Base-by-base conservation (phyloP, 768 basidiomycete genomes). In the Mycena galopus region DNA sequence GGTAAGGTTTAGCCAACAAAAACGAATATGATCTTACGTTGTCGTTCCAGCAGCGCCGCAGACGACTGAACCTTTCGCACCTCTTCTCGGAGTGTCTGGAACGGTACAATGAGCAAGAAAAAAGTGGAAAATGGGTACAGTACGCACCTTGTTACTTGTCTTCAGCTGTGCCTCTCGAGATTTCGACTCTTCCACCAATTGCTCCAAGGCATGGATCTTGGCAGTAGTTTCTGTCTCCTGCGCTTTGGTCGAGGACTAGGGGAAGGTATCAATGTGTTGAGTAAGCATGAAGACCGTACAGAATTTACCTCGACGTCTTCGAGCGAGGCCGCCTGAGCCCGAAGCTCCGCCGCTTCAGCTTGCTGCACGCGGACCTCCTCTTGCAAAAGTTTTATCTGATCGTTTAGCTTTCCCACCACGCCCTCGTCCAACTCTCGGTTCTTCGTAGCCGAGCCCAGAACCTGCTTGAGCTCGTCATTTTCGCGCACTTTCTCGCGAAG, bases 51-150 rank as follows among this genome's bases (percentile, higher is more conserved):
- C 32, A 98, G 81, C 1, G 96, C 93, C 50, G 94, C 94, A 23
- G 96, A 97, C 1, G 93, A 94, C 81, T 99, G 98, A 2, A 99
- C 92, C 80, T 99, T 99, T 50, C 96, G 92, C 56, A 99, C 82
- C 79, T 99, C 97, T 63, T 99, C 98, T 11, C 97, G 92, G 21
- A 99, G 85, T 0, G 91, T 95, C 95, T 97, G 44, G 11, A 9
- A 3, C 23, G 9, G 12, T 19, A 78, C 53, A 6, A 44, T 64
- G n/a, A 44, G 57, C 19, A 5, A 75, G 55, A 68, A 51, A 50
- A 55, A 50, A 65, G 58, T 27, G 30, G 37, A 27, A 67, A 37
- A 59, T 8, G 65, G 19, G 21, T 53, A 25, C 1, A 14, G 58
- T 64, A 69, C 82, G 65, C 75, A 93, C 96, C 88, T 96, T 97